Percentiles rank a stretch among this genome's conserved stretches.
Evolutionary conservation across 371 early-diverging fungal genomes (phyloP).

Genomic region (Capniomyces stellatus): DNA sequence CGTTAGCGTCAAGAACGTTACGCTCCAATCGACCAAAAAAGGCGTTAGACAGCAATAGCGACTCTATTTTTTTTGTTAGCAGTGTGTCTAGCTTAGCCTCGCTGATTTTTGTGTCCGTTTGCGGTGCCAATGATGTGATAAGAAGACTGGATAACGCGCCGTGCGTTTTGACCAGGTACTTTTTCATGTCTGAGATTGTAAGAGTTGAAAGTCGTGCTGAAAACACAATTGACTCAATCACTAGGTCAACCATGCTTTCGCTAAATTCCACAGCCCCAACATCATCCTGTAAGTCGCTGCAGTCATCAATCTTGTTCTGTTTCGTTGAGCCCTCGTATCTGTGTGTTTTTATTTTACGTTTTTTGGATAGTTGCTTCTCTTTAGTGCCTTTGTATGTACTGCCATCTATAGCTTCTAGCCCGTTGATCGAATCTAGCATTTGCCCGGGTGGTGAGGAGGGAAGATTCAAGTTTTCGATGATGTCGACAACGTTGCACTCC

Average conservation of each 20-base stretch:
- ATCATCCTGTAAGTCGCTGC: not conserved
- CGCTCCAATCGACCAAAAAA: slow-evolving; percentile 27
- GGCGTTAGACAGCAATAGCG: not conserved
- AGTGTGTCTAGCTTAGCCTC: slow-evolving; percentile 13
- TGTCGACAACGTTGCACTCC: not conserved
- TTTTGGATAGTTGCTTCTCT: too few species aligned
- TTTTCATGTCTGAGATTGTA: slow-evolving; percentile 24
- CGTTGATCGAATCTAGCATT: too few species aligned
- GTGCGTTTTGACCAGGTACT: slow-evolving; percentile 13
- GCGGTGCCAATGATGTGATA: not conserved
- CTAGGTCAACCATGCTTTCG: slow-evolving; percentile 11
- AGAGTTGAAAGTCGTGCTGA: slow-evolving; percentile 23
- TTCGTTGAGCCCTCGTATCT: not conserved
- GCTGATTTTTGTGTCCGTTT: slow-evolving; percentile 7
- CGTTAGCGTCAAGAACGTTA: slow-evolving; percentile 23
- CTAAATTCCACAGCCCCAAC: not conserved
- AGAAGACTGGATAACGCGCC: not conserved
- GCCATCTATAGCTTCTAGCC: too few species aligned
- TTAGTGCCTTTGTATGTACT: too few species aligned
- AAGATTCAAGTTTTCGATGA: not conserved
- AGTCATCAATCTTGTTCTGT: not conserved
- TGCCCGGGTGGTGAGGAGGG: too few species aligned
- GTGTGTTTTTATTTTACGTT: not conserved
- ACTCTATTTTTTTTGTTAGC: slow-evolving; percentile 6
- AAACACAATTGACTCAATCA: slow-evolving; percentile 23